Evolutionary conservation across 495 filamentous ascomycete genomes (phyloP).

Genomic region (Corynascus novoguineensis): DNA sequence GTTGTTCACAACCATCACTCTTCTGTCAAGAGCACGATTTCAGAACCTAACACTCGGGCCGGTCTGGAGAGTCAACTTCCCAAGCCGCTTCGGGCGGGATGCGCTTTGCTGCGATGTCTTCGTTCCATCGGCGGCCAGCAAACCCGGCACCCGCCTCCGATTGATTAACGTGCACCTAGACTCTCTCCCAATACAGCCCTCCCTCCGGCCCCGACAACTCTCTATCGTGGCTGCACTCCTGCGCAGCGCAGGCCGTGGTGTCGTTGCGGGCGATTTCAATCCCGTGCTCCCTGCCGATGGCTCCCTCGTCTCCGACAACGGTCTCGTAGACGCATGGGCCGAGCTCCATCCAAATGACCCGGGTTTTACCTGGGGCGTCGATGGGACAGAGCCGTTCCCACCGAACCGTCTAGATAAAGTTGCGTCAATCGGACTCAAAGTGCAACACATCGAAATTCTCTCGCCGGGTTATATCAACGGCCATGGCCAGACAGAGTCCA

Average conservation of each 20-base stretch:
- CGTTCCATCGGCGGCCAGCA: not conserved
- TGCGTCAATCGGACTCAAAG: not conserved
- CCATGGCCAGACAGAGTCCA: not conserved
- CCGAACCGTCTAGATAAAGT: not conserved
- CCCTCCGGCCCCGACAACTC: not conserved
- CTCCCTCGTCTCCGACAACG: not conserved
- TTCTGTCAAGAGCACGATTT: conserved; percentile 1
- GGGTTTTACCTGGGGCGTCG: not conserved
- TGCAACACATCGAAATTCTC: not conserved
- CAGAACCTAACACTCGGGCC: not conserved
- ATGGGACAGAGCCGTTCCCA: not conserved
- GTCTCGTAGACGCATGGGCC: not conserved
- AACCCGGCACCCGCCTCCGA: not conserved
- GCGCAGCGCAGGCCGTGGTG: not conserved
- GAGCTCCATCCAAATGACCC: not conserved
- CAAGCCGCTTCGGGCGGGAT: not conserved
- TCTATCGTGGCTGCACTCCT: not conserved
- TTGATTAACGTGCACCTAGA: conserved; percentile 3
- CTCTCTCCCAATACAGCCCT: conserved; percentile 1
- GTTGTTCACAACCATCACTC: not conserved
- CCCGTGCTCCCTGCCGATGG: not conserved
- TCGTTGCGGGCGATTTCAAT: conserved; percentile 3
- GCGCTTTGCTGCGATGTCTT: conserved; percentile 6
- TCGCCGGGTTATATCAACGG: not conserved
- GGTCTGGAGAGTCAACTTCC: not conserved